phyloP scores from a whole-genome alignment of 208 protist species.

The Leishmania martiniquensis region DNA sequence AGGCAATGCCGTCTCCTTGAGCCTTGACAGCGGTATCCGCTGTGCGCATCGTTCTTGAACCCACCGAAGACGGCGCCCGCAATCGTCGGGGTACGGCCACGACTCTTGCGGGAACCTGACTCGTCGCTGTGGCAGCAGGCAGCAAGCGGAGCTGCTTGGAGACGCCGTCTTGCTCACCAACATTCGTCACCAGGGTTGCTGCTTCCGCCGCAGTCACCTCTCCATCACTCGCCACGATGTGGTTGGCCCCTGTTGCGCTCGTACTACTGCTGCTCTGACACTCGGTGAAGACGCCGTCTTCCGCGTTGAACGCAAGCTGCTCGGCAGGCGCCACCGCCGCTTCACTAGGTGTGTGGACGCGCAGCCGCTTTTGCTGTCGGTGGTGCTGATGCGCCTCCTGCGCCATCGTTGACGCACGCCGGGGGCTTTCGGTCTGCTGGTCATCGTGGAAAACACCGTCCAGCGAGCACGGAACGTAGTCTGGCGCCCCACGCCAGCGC shows the following conservation, averaged over 20 bases:
- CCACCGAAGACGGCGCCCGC: background rate
- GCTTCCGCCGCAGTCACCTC: background rate
- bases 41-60: background rate
- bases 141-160: background rate
- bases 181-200: background rate
- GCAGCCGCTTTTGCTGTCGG: slow-evolving; percentile 8
- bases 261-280: slow-evolving; percentile 11
- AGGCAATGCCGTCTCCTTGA: background rate
- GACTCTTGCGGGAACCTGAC: background rate
- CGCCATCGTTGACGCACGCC: slow-evolving; percentile 11
- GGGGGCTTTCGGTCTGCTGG: slow-evolving; percentile 12
- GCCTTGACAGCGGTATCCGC: too few relatives aligned
- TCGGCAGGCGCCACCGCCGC: too few relatives aligned
- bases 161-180: background rate
- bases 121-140: background rate
- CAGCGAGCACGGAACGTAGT: slow-evolving; percentile 35
- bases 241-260: background rate
- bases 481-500: slow-evolving; percentile 36
- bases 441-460: slow-evolving; percentile 18
- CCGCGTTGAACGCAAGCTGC: background rate
- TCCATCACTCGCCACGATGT: background rate
- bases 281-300: slow-evolving; percentile 1
- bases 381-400: slow-evolving; percentile 14
- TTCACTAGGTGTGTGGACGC: background rate
- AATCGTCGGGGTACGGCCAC: background rate